Evolutionary conservation across 352 stramenopile genomes (phyloP).

Genomic region (Phytopythium kandeliae): DNA sequence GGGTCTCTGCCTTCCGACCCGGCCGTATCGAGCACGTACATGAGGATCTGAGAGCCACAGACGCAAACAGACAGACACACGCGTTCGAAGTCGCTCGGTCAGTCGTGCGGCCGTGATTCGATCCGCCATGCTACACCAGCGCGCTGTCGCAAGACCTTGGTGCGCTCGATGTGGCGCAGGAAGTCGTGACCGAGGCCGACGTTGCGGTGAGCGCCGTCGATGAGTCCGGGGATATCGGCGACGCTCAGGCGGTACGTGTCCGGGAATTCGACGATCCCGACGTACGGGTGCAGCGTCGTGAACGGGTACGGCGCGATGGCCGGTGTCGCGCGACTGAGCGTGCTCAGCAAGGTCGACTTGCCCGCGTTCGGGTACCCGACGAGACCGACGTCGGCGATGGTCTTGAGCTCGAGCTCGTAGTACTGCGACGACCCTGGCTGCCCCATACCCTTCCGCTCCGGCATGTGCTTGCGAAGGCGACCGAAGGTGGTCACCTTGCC

Average conservation of each 20-base stretch:
- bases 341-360: slow-evolving; percentile 94
- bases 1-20: slow-evolving; percentile 77
- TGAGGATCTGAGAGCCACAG: slow-evolving; percentile 43
- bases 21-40: slow-evolving; percentile 84
- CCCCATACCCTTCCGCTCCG: slow-evolving; percentile 74
- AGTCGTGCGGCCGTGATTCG: too few relatives aligned
- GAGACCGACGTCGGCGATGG: slow-evolving; percentile 97
- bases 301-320: slow-evolving; percentile 98
- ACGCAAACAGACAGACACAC: too few relatives aligned
- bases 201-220: slow-evolving; percentile 91
- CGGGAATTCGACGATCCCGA: slow-evolving; percentile 94
- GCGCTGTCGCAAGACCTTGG: slow-evolving; percentile 87
- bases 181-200: slow-evolving; percentile 98
- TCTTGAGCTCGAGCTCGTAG: slow-evolving; percentile 97
- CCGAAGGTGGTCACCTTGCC: slow-evolving; percentile 81
- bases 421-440: slow-evolving; percentile 92
- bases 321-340: slow-evolving; percentile 90
- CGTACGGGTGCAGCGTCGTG: slow-evolving; percentile 95
- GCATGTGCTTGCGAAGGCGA: slow-evolving; percentile 80
- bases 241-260: slow-evolving; percentile 92
- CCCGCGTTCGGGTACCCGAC: slow-evolving; percentile 99
- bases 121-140: too few relatives aligned
- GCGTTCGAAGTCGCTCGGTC: too few relatives aligned
- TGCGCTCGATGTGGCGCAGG: slow-evolving; percentile 97
- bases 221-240: slow-evolving; percentile 86